Conservation (phyloP, 306 rosid species). For the Gynostemma pentaphyllum region DNA sequence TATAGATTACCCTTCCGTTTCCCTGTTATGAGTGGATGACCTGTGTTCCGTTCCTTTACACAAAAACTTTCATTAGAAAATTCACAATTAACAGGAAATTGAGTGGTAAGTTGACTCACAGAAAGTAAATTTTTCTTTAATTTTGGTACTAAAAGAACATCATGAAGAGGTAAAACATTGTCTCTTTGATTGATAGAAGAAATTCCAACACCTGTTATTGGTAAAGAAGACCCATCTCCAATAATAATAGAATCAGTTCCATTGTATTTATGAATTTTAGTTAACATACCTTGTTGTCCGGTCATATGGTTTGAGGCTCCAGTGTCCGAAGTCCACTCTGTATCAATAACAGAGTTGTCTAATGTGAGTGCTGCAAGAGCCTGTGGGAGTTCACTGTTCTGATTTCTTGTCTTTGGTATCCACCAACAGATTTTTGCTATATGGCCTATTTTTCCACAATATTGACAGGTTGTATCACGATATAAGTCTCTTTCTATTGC, state of each 20-base stretch:
- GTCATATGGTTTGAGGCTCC: not conserved
- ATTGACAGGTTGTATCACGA: not conserved
- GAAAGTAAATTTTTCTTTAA: no score
- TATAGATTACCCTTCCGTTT: conserved; percentile 1
- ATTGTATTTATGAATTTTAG: not conserved
- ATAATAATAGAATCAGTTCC: no score
- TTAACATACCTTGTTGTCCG: no score
- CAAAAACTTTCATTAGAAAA: not conserved
- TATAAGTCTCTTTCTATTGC: not conserved
- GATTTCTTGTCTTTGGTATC: not conserved
- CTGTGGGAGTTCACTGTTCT: not conserved
- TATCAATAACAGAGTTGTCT: not conserved
- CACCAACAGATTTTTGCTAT: no score
- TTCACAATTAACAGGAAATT: not conserved
- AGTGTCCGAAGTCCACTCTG: not conserved
- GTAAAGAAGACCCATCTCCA: not conserved
- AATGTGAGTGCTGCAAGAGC: not conserved
- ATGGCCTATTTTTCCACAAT: no score
- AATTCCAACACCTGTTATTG: not conserved
- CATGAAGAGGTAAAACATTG: not conserved
- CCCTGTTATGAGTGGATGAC: not conserved
- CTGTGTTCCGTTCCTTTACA: no score
- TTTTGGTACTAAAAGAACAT: no score
- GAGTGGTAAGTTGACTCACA: not conserved
- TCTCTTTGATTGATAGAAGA: not conserved